Percentiles rank a stretch among this genome's conserved stretches.
phyloP scores from a whole-genome alignment of 768 basidiomycete species.

The Russula abietina region DNA sequence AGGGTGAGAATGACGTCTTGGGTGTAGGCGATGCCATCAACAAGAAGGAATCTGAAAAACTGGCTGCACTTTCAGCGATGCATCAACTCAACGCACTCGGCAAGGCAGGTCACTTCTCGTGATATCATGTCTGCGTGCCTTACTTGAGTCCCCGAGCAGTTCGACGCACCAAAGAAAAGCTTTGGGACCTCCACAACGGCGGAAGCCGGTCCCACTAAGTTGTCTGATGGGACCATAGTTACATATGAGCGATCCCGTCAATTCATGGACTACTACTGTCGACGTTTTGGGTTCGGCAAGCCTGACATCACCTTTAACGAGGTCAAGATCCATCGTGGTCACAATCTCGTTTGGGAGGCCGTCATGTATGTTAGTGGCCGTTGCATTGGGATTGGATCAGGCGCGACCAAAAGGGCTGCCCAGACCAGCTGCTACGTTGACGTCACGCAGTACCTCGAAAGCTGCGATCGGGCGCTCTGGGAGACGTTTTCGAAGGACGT shows the following conservation, averaged over 20 bases:
- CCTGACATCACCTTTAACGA: constrained; percentile 61
- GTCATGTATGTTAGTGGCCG: constrained; percentile 70
- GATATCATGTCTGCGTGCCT: not conserved
- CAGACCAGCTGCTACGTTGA: constrained; percentile 75
- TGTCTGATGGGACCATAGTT: constrained; percentile 56
- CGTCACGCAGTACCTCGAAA: constrained; percentile 79
- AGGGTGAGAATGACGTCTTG: constrained; percentile 36
- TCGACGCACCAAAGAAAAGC: constrained; percentile 12
- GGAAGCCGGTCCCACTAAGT: constrained; percentile 25
- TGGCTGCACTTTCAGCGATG: constrained; percentile 71
- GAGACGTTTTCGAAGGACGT: constrained; percentile 53
- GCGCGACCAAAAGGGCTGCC: constrained; percentile 63
- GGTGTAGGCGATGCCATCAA: constrained; percentile 56
- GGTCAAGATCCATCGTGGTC: constrained; percentile 27
- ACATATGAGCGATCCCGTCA: constrained; percentile 67
- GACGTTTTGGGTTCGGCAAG: constrained; percentile 63
- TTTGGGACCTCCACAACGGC: not conserved
- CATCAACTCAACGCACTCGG: constrained; percentile 61
- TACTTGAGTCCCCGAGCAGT: not conserved
- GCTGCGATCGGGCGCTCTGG: constrained; percentile 81
- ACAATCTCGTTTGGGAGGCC: constrained; percentile 54
- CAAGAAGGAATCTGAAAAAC: constrained; percentile 60
- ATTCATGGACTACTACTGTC: constrained; percentile 96
- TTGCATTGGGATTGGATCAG: constrained; percentile 76
- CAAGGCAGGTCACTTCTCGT: constrained; percentile 45